Evolutionary conservation across 2,329 filamentous ascomycete species (phyloP).

Genomic region (Hypoxylon rubiginosum): DNA sequence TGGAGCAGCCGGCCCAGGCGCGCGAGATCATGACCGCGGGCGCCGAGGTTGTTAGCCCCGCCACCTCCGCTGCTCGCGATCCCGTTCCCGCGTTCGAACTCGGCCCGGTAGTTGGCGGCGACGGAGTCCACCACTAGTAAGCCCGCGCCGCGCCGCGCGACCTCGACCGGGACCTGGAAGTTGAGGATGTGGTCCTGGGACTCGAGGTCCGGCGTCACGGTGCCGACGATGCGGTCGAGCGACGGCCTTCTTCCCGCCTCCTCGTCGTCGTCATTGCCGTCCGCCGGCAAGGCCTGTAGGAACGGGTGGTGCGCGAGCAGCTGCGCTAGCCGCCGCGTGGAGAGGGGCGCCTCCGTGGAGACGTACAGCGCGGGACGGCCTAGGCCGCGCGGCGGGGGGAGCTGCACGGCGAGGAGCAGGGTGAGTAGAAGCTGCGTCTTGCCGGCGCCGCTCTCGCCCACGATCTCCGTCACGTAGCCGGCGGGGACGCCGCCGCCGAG

Average conservation of each 20-base stretch:
- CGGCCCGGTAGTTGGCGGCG: constrained; percentile 94
- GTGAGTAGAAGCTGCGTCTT: constrained; percentile 95
- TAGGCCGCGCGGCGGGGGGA: constrained; percentile 79
- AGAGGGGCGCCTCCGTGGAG: constrained; percentile 88
- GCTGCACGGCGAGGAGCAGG: constrained; percentile 86
- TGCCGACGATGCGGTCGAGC: constrained; percentile 81
- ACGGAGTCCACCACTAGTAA: constrained; percentile 91
- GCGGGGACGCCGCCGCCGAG: constrained; percentile 85
- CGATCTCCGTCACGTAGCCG: constrained; percentile 88
- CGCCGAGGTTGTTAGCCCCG: constrained; percentile 71
- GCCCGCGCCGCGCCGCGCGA: constrained; percentile 80
- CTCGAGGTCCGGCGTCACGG: constrained; percentile 89
- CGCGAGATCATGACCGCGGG: constrained; percentile 81
- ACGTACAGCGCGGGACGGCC: constrained; percentile 88
- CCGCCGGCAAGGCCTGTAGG: constrained; percentile 58
- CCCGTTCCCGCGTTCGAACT: constrained; percentile 75
- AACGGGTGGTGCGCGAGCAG: constrained; percentile 77
- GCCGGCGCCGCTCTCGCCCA: constrained; percentile 92
- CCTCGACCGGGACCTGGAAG: constrained; percentile 90
- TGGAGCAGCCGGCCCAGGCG: constrained; percentile 82
- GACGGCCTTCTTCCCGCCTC: too few species aligned
- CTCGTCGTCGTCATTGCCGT: too few species aligned
- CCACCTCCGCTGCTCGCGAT: constrained; percentile 54
- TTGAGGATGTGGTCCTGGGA: constrained; percentile 94
- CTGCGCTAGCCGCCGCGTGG: constrained; percentile 84